Percentiles rank a stretch among this genome's conserved stretches.
Conservation (phyloP, 139 green algal genomes). For the Mychonastes homosphaera region DNA sequence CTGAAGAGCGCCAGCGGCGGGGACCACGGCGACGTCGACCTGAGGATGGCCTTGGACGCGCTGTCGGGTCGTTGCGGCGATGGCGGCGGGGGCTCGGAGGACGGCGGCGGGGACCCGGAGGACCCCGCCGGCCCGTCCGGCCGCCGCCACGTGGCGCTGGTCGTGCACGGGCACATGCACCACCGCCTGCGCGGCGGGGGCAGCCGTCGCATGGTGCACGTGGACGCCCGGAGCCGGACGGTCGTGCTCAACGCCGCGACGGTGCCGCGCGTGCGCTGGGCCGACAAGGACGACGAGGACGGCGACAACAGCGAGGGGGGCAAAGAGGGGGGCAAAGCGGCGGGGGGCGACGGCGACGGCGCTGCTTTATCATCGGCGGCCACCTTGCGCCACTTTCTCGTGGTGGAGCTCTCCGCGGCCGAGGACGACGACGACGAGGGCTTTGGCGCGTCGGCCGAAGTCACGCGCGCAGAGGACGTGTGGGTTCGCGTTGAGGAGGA, state of each 20-base stretch:
- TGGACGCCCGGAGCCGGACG: conserved; percentile 33
- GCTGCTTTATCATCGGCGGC: background rate
- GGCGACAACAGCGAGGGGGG: no score
- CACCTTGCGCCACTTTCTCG: conserved; percentile 31
- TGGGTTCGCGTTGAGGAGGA: no score
- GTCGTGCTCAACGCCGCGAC: conserved; percentile 55
- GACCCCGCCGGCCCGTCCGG: conserved; percentile 1
- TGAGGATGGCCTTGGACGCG: conserved; percentile 32
- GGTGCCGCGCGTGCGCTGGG: conserved; percentile 54
- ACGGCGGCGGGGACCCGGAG: no score
- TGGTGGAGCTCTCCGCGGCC: no score
- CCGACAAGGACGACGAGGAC: no score
- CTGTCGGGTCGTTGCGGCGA: no score
- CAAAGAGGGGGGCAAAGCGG: background rate
- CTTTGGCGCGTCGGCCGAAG: no score
- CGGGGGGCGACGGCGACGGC: background rate
- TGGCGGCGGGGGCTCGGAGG: no score
- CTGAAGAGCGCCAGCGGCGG: conserved; percentile 19
- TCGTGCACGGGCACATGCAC: conserved; percentile 70
- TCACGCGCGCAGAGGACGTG: no score
- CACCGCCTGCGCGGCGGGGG: conserved; percentile 27
- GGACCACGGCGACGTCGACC: conserved; percentile 47
- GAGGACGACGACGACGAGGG: no score
- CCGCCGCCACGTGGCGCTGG: conserved; percentile 23
- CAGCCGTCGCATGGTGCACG: conserved; percentile 38